Base-by-base conservation (phyloP, 1,139 yeast species). In the Meyerozyma guilliermondii region DNA sequence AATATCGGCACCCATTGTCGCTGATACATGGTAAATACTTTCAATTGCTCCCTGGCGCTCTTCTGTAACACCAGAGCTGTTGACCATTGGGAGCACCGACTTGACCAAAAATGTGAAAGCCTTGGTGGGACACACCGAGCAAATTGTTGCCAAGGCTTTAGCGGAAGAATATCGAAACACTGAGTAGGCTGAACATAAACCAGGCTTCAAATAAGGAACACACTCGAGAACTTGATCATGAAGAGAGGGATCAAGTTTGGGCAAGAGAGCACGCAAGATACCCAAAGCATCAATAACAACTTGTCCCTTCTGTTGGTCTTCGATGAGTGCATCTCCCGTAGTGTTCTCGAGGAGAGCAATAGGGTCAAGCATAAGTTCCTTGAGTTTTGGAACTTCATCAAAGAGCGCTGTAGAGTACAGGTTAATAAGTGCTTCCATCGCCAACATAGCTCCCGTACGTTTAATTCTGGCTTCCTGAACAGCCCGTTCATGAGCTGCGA, bases 31-130 rank as follows among this genome's bases (percentile, higher is more conserved):
- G 59, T 88, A 89, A 7, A 92, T 77, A 24, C 95, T 79, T 65
- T 94, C 99, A 45, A 89, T 84, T 4, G 95, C 92, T 55, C 99
- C 98, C 65, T 92, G 97, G 49, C 98, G 78, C 49, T 83, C 84
- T 35, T 68, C 74, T n/a, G 82, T 65, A 34, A 78, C 79, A n/a
- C 87, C 81, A 0, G 94, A 88, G 62, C 85, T 88, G 50, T 81
- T 81, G 54, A 92, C 69, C 77, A 87, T 74, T 1, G 98, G 97
- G 35, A 94, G 65, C 2, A 92, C 74, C 9, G 77, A 68, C 49
- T 83, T 82, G n/a, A 94, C 92, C 48, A 91, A 71, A 50, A 81
- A 80, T 5, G 94, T 83, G 60, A 94, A 86, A 1, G 89, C 88
- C 36, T 72, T 69, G 0, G 86, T 73, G 3, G 96, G 91, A 41